Percentiles rank a stretch among this genome's conserved stretches.
These are phyloP conservation scores for Anthracocystis panici-leucophaei DNA, from an alignment of 1,284 basidiomycete genomes.

Conservation along the genomic window DNA sequence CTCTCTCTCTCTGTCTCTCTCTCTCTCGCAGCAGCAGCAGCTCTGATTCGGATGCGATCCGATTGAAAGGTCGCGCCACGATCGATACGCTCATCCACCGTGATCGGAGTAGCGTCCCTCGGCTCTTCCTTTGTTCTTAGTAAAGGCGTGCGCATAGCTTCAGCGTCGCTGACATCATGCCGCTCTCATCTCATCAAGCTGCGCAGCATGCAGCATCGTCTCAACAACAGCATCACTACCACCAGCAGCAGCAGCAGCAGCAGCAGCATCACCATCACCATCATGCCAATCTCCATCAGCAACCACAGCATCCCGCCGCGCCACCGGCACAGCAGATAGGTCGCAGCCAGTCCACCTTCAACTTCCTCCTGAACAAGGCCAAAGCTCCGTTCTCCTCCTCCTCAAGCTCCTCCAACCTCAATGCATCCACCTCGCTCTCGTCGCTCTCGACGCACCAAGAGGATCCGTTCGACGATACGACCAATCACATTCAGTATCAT, in stretches of 20 bases:
- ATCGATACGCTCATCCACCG: not conserved
- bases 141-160: not conserved
- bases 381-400: slow-evolving; percentile 61
- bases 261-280: slow-evolving; percentile 8
- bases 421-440: slow-evolving; percentile 53
- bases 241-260: slow-evolving; percentile 13
- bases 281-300: not conserved
- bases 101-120: slow-evolving; percentile 2
- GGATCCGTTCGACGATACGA: slow-evolving; percentile 44
- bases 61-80: not conserved
- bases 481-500: slow-evolving; percentile 48
- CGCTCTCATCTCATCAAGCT: slow-evolving; percentile 22
- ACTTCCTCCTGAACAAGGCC: slow-evolving; percentile 63
- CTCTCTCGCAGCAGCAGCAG: not conserved
- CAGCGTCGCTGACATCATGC: slow-evolving; percentile 19
- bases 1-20: not conserved
- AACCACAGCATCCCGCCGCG: slow-evolving; percentile 5
- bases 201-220: slow-evolving; percentile 24
- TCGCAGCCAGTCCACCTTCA: slow-evolving; percentile 62
- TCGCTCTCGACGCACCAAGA: slow-evolving; percentile 41
- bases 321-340: slow-evolving; percentile 43
- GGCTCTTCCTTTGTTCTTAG: not conserved
- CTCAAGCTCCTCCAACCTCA: slow-evolving; percentile 36
- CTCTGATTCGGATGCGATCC: slow-evolving; percentile 5
- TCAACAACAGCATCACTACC: slow-evolving; percentile 14